A percentile compares a stretch with the other conserved stretches of the same genome.
Evolutionary conservation across 2,329 filamentous ascomycete genomes (phyloP).

Genomic region (Xylariales sp.): DNA sequence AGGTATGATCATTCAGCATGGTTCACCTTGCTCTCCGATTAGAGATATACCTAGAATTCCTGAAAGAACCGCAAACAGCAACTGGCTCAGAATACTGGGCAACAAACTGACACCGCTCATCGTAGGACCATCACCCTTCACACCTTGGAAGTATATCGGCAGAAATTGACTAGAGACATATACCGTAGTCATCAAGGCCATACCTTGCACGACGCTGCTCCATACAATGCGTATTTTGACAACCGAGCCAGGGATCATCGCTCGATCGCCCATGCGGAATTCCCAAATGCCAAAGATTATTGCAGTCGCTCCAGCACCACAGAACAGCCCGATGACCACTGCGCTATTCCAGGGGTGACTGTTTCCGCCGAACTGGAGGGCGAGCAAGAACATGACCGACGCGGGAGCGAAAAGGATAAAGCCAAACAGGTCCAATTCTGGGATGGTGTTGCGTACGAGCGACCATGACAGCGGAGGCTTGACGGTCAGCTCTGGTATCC

Average conservation of each 20-base stretch:
- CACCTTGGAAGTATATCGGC: slow-evolving; percentile 6
- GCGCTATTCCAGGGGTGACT: slow-evolving; percentile 32
- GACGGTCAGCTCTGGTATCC: slow-evolving; percentile 29
- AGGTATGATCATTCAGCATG: not conserved
- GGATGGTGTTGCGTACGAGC: slow-evolving; percentile 16
- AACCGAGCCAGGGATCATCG: slow-evolving; percentile 45
- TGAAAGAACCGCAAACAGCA: slow-evolving; percentile 56
- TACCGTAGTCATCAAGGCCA: slow-evolving; percentile 1
- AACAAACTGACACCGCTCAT: slow-evolving; percentile 29
- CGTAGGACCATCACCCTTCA: slow-evolving; percentile 16
- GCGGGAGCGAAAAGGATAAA: slow-evolving; percentile 35
- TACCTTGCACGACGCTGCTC: slow-evolving; percentile 21
- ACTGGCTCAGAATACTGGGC: slow-evolving; percentile 23
- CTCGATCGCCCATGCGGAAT: slow-evolving; percentile 35
- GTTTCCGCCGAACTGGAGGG: slow-evolving; percentile 35
- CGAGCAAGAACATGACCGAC: slow-evolving; percentile 38
- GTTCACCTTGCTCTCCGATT: not conserved
- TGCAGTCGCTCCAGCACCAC: slow-evolving; percentile 26
- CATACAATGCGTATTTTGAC: slow-evolving; percentile 38
- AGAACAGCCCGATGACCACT: slow-evolving; percentile 33
- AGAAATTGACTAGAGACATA: slow-evolving; percentile 18
- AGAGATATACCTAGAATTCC: slow-evolving; percentile 18
- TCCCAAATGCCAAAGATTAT: slow-evolving; percentile 38
- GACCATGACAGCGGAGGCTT: slow-evolving; percentile 17
- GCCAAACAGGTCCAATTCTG: slow-evolving; percentile 35